Conservation (phyloP, 164 flowering plant species). For the Annona squamosa region DNA sequence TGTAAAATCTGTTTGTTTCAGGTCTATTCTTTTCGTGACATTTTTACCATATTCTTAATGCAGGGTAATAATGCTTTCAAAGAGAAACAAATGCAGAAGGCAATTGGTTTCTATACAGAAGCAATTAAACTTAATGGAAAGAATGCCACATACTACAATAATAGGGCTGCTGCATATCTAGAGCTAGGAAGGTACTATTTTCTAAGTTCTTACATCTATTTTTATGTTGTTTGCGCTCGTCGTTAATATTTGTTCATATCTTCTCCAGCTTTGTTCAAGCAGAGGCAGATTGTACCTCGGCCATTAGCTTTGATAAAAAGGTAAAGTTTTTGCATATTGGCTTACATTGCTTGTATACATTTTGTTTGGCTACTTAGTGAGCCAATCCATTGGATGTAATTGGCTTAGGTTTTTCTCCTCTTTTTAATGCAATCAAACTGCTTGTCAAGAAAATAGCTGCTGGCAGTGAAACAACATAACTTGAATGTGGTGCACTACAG, state of each 20-base stretch:
- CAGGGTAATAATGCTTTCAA: conserved; percentile 94
- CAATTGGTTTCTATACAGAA: conserved; percentile 72
- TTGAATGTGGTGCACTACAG: too few species aligned
- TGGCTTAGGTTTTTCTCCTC: too few species aligned
- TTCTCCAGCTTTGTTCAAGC: conserved; percentile 69
- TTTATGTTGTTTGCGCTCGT: background rate
- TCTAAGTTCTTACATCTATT: background rate
- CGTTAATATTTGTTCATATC: conserved; percentile 5
- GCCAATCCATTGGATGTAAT: too few species aligned
- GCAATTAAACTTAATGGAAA: conserved; percentile 73
- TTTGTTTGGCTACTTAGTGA: background rate
- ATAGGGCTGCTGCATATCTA: conserved; percentile 94
- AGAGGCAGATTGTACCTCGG: conserved; percentile 78
- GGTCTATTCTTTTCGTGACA: background rate
- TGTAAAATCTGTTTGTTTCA: too few species aligned
- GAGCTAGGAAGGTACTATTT: conserved; percentile 65
- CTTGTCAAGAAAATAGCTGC: too few species aligned
- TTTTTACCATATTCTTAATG: background rate
- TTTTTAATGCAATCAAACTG: too few species aligned
- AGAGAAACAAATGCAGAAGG: conserved; percentile 84
- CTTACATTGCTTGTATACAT: background rate
- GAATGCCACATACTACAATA: conserved; percentile 89
- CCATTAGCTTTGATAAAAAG: conserved; percentile 87
- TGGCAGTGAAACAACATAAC: too few species aligned
- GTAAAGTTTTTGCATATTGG: conserved; percentile 22